A percentile compares a stretch with the other conserved stretches of the same genome.
Evolutionary conservation across 352 stramenopile species (phyloP).

Genomic region (Blastocystis sp.): DNA sequence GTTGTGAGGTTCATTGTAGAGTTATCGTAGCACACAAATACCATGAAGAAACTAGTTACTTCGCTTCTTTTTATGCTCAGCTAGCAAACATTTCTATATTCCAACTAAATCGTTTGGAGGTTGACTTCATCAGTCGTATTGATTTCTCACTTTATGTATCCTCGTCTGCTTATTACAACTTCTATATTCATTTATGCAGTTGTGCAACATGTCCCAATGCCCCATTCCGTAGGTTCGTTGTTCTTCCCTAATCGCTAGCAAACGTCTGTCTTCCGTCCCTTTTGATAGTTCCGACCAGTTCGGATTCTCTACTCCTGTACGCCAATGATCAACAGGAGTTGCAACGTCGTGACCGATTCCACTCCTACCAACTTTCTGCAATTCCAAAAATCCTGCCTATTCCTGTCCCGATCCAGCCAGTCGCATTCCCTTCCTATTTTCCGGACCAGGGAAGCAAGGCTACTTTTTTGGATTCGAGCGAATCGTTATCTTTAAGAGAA

Average conservation of each 20-base stretch:
- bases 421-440: background rate
- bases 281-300: background rate
- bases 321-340: background rate
- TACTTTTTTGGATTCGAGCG: no score
- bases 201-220: background rate
- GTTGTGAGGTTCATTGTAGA: background rate
- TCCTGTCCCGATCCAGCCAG: no score
- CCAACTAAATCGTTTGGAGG: background rate
- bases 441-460: background rate
- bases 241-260: background rate
- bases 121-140: background rate
- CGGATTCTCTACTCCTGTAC: background rate
- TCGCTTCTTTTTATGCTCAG: background rate
- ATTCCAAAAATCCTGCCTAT: background rate
- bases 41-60: constrained; percentile 30
- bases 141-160: constrained; percentile 29
- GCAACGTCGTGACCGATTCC: background rate
- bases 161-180: background rate
- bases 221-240: background rate
- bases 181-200: background rate
- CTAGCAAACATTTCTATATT: background rate
- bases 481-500: no score
- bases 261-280: background rate
- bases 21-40: constrained; percentile 35
- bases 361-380: background rate